A percentile compares a stretch with the other conserved stretches of the same genome.
Evolutionary conservation across 2,329 filamentous ascomycete genomes (phyloP).

Genomic region (Xylariaceae sp.): DNA sequence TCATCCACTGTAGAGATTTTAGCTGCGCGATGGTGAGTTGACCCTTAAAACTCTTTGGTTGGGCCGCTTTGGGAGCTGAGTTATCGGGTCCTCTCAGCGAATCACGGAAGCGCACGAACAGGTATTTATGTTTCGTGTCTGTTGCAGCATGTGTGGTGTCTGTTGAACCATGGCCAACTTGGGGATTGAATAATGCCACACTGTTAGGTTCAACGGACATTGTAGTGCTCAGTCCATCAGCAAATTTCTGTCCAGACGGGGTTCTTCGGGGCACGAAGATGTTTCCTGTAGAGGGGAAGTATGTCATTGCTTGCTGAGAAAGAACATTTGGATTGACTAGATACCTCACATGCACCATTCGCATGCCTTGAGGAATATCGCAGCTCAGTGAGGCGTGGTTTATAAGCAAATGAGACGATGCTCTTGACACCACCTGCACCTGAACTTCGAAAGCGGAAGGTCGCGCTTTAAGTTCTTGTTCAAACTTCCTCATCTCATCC

Average conservation of each 20-base stretch:
- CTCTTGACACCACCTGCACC: neutral
- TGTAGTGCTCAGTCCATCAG: neutral
- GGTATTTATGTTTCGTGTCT: neutral
- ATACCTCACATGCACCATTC: constrained; percentile 9
- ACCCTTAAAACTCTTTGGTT: neutral
- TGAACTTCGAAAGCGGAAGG: constrained; percentile 11
- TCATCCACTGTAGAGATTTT: constrained; percentile 38
- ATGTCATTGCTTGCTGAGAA: constrained; percentile 10
- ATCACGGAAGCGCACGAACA: constrained; percentile 12
- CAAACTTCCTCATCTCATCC: constrained; percentile 16
- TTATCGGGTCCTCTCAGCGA: constrained; percentile 2
- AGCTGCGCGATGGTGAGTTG: constrained; percentile 29
- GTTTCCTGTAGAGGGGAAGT: constrained; percentile 9
- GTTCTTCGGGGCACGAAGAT: neutral
- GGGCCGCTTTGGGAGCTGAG: too few species aligned
- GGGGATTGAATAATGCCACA: constrained; percentile 9
- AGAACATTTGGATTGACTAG: constrained; percentile 11
- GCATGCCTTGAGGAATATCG: neutral
- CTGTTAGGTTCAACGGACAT: constrained; percentile 9
- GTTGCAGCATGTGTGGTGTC: neutral
- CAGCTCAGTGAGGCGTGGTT: neutral
- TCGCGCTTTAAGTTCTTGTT: constrained; percentile 2
- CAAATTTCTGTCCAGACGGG: too few species aligned
- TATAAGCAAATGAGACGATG: neutral
- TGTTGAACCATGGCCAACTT: neutral